Percentiles rank a stretch among this genome's conserved stretches.
Evolutionary conservation across 371 early-diverging fungal species (phyloP).

Genomic region (Rhizopus sp.): DNA sequence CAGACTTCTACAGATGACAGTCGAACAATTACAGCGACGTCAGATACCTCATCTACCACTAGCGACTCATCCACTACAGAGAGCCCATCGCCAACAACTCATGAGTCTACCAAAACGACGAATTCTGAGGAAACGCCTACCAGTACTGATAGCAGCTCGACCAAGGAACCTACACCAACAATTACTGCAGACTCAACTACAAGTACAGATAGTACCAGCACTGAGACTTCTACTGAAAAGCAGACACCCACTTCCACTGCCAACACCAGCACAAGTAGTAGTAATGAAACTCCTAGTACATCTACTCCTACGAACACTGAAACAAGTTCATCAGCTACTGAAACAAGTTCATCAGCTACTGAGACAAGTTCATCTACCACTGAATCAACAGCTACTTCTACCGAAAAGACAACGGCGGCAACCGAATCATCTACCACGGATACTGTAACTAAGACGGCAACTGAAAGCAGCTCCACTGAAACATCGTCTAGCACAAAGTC

Average conservation of each 20-base stretch:
- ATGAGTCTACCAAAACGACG: constrained; percentile 3
- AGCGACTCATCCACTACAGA: too few species aligned
- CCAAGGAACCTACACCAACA: neutral
- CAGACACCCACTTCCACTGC: neutral
- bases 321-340: neutral
- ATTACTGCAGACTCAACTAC: neutral
- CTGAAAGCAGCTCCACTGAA: neutral
- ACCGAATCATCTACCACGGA: neutral
- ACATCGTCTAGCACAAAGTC: neutral
- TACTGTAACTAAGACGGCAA: neutral
- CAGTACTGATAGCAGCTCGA: neutral
- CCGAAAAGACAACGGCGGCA: constrained; percentile 1
- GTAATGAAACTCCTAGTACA: neutral
- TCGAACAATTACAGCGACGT: too few species aligned
- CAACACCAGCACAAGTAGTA: constrained; percentile 1
- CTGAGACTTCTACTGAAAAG: neutral
- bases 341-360: neutral
- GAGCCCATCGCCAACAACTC: too few species aligned
- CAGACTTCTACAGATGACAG: too few species aligned
- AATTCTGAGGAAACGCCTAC: neutral
- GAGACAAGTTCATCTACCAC: constrained; percentile 4
- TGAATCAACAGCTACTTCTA: constrained; percentile 4
- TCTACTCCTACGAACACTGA: neutral
- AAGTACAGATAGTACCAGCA: neutral
- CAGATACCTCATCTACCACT: too few species aligned